Evolutionary conservation across 2,329 filamentous ascomycete genomes (phyloP).

Genomic region (Ceratocystis cubensis): DNA sequence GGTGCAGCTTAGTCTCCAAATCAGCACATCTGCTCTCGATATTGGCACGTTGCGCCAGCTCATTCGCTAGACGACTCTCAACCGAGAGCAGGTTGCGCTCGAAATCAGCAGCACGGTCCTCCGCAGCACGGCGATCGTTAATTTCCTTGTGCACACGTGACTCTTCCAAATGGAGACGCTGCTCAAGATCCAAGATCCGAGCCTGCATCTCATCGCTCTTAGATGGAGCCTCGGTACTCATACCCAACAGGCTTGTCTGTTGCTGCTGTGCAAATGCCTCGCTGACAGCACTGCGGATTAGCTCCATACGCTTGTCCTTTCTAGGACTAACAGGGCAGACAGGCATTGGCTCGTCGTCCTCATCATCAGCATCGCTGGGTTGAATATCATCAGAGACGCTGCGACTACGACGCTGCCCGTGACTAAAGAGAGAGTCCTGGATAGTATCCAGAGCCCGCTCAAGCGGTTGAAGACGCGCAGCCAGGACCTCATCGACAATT

Average conservation of each 20-base stretch:
- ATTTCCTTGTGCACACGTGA: constrained; percentile 38
- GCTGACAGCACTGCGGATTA: constrained; percentile 59
- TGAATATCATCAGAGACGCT: constrained; percentile 57
- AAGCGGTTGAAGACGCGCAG: constrained; percentile 65
- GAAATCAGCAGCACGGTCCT: constrained; percentile 42
- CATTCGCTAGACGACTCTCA: constrained; percentile 47
- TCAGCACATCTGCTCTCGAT: constrained; percentile 52
- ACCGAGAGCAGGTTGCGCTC: constrained; percentile 43
- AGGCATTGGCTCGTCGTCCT: constrained; percentile 60
- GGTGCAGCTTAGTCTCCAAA: constrained; percentile 54
- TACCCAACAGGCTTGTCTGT: constrained; percentile 33
- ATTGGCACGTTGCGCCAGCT: constrained; percentile 48
- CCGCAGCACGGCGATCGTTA: constrained; percentile 37
- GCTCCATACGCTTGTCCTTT: constrained; percentile 67
- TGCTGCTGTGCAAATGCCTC: constrained; percentile 53
- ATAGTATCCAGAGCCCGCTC: constrained; percentile 69
- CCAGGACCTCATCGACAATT: constrained; percentile 64
- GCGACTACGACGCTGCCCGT: constrained; percentile 47
- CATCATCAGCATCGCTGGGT: constrained; percentile 88
- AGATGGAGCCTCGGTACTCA: constrained; percentile 37
- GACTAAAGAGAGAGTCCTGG: constrained; percentile 51
- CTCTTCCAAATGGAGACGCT: constrained; percentile 39
- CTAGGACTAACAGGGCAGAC: constrained; percentile 65
- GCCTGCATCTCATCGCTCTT: constrained; percentile 47
- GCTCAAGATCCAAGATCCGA: constrained; percentile 48